Percentiles rank a stretch among this genome's conserved stretches.
Conservation (phyloP, 768 basidiomycete genomes). For the Lentinus brumalis region DNA sequence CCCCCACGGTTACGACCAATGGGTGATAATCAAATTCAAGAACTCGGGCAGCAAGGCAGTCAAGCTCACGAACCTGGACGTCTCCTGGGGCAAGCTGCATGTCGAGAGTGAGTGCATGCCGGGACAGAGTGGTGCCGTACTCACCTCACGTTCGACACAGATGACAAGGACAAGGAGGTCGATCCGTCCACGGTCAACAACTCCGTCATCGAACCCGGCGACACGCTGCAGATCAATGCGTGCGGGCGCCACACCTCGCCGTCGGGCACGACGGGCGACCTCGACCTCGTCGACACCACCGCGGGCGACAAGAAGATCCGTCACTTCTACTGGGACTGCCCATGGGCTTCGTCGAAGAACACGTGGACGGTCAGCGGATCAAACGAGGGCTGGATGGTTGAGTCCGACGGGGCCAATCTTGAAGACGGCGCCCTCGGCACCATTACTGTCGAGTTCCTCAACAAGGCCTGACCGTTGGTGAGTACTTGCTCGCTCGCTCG, state of each 20-base stretch:
- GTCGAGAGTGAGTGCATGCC: neutral
- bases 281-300: slow-evolving; percentile 8
- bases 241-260: slow-evolving; percentile 12
- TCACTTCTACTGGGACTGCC: slow-evolving; percentile 16
- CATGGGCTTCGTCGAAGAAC: slow-evolving; percentile 10
- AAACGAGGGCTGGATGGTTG: slow-evolving; percentile 4
- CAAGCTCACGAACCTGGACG: slow-evolving; percentile 1
- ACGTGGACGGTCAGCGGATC: slow-evolving; percentile 4
- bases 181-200: neutral
- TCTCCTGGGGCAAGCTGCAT: slow-evolving; percentile 11
- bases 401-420: slow-evolving; percentile 1
- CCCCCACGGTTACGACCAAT: slow-evolving; percentile 3
- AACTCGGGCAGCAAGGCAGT: slow-evolving; percentile 2
- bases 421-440: slow-evolving; percentile 9
- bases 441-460: slow-evolving; percentile 2
- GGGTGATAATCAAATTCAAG: slow-evolving; percentile 5
- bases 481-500: too few relatives aligned
- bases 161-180: slow-evolving; percentile 6
- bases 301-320: slow-evolving; percentile 3
- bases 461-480: neutral
- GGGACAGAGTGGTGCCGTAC: neutral
- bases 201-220: slow-evolving; percentile 1
- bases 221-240: neutral
- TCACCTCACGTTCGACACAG: neutral
- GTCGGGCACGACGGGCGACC: slow-evolving; percentile 13